Base-by-base conservation (phyloP, 257 asterid genomes). In the Parsonsia alboflavescens region DNA sequence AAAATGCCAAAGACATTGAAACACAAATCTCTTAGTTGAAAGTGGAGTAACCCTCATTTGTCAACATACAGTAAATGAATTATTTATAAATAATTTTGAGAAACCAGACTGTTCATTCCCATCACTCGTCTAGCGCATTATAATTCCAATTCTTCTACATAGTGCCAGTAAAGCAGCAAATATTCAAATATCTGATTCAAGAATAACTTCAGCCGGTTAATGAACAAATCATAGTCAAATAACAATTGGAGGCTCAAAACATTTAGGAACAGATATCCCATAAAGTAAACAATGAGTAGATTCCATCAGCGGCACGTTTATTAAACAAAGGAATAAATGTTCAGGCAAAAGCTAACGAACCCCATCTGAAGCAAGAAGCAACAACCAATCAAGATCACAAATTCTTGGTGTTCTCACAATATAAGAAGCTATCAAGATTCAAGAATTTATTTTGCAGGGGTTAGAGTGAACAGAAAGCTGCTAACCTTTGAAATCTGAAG, bases 401-500 rank as follows among this genome's bases (percentile, higher is more conserved):
- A 36, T 30, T 52, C 59, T 24, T 24, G 63, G 63, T 46, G 10
- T 5, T 13, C 22, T n/a, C 39, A 68, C 2, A 45, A 7, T 1
- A 24, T 42, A 69, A 48, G 59, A 44, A 4, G 21, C 16, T 22
- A 62, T 17, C 67, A 61, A 61, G 7, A 6, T 46, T 45, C n/a
- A 28, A 45, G 57, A 68, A 24, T 13, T 5, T 24, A 45, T 11
- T 45, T 13, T 24, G 5, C 19, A n/a, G 30, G 41, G 39, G 39
- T 33, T 5, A 10, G 42, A 28, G 2, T 3, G 50, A 19, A 7
- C 10, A 59, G 17, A 74, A 30, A 63, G 42, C 53, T 63, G 42
- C 53, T 49, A 63, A 74, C 77, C 26, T 11, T 10, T 13, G 65
- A 64, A 33, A 74, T 28, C 50, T 45, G 49, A 8, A 50, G 44